phyloP scores from a whole-genome alignment of 2,329 filamentous ascomycete species.

The Chrysosporium queenslandicum region DNA sequence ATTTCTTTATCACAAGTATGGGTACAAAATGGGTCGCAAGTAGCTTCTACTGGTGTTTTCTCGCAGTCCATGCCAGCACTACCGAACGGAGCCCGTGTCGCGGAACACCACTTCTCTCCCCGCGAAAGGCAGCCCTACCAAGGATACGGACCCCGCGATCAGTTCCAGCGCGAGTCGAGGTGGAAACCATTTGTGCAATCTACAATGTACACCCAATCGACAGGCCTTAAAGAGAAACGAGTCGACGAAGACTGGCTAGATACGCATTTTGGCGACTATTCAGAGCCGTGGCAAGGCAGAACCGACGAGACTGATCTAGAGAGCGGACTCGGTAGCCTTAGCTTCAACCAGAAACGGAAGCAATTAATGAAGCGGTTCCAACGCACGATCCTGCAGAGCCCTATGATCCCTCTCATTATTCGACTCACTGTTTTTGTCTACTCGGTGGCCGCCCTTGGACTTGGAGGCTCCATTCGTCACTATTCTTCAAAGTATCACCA shows the following conservation, averaged over 20 bases:
- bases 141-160: neutral
- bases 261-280: constrained; percentile 37
- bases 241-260: constrained; percentile 40
- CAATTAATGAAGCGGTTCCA: constrained; percentile 53
- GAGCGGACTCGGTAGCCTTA: constrained; percentile 40
- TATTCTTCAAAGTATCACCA: constrained; percentile 42
- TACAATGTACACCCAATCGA: constrained; percentile 35
- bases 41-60: neutral
- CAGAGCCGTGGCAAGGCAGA: constrained; percentile 44
- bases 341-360: constrained; percentile 43
- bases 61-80: constrained; percentile 11
- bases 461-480: constrained; percentile 65
- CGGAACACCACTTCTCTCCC: constrained; percentile 16
- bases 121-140: neutral
- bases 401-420: constrained; percentile 75
- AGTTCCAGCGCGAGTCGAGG: constrained; percentile 32
- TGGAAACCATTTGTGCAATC: constrained; percentile 39
- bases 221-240: constrained; percentile 30
- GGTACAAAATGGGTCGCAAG: constrained; percentile 14
- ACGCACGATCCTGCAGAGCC: constrained; percentile 63
- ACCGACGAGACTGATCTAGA: constrained; percentile 42
- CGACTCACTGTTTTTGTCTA: constrained; percentile 74
- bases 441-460: constrained; percentile 67
- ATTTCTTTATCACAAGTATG: constrained; percentile 16
- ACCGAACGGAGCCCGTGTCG: constrained; percentile 14